These are phyloP conservation scores for Ogataea hybrid DNA, from an alignment of 1,139 yeast genomes.

Conservation along the genomic window DNA sequence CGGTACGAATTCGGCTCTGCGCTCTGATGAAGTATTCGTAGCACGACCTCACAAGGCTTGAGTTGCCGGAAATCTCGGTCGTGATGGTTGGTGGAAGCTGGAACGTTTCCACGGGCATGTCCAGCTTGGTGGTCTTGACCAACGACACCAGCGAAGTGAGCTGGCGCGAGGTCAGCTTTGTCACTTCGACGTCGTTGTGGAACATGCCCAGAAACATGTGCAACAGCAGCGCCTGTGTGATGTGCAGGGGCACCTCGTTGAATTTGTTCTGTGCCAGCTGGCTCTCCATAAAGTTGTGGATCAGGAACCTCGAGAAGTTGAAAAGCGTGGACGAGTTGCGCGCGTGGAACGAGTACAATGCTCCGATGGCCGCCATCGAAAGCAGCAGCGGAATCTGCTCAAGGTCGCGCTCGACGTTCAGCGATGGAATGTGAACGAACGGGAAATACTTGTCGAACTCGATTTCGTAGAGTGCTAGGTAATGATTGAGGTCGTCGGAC, in stretches of 20 bases:
- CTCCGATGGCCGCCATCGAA: slow-evolving; percentile 87
- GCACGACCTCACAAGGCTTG: neutral
- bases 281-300: slow-evolving; percentile 72
- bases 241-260: slow-evolving; percentile 76
- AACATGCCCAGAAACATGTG: slow-evolving; percentile 83
- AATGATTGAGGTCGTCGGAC: slow-evolving; percentile 69
- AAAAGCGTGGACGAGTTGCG: slow-evolving; percentile 72
- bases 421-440: slow-evolving; percentile 73
- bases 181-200: slow-evolving; percentile 69
- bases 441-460: slow-evolving; percentile 83
- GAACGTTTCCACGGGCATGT: slow-evolving; percentile 64
- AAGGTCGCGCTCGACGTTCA: slow-evolving; percentile 49
- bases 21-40: slow-evolving; percentile 76
- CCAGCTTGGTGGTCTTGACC: slow-evolving; percentile 73
- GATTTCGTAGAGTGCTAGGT: slow-evolving; percentile 64
- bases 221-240: slow-evolving; percentile 81
- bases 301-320: slow-evolving; percentile 74
- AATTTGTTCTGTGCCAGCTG: slow-evolving; percentile 47
- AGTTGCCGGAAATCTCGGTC: slow-evolving; percentile 25
- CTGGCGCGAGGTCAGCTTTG: slow-evolving; percentile 72
- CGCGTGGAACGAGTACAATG: slow-evolving; percentile 79
- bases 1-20: slow-evolving; percentile 83
- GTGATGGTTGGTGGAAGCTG: slow-evolving; percentile 55
- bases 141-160: slow-evolving; percentile 75
- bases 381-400: slow-evolving; percentile 76